phyloP scores from a whole-genome alignment of 2,329 filamentous ascomycete genomes.

The Oidium heveae region DNA sequence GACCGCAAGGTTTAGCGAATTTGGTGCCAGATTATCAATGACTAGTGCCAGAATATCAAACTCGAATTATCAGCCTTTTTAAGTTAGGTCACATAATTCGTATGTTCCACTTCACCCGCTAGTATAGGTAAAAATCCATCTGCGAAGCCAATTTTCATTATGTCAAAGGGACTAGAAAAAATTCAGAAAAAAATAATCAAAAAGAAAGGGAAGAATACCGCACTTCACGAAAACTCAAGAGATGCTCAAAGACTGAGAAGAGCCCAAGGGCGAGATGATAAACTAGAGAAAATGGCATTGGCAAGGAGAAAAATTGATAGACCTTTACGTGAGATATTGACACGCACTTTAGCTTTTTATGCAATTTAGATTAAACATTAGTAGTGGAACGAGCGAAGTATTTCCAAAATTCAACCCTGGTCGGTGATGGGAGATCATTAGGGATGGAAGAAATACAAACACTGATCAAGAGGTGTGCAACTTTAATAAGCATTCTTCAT shows the following conservation, averaged over 20 bases:
- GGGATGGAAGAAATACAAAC: conserved; percentile 30
- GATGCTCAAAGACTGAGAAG: conserved; percentile 61
- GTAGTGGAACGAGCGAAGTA: conserved; percentile 41
- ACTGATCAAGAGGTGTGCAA: conserved; percentile 31
- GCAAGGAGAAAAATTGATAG: conserved; percentile 49
- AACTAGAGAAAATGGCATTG: conserved; percentile 46
- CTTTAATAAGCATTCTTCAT: conserved; percentile 13
- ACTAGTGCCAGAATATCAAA: no score
- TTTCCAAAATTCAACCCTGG: conserved; percentile 40
- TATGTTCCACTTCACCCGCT: no score
- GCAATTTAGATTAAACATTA: background rate
- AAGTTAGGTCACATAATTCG: no score
- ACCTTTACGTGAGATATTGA: conserved; percentile 30
- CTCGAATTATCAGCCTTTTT: no score
- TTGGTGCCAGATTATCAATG: no score
- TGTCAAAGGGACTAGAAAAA: conserved; percentile 59
- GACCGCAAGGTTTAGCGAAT: no score
- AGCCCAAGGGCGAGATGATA: conserved; percentile 59
- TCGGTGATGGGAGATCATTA: conserved; percentile 24
- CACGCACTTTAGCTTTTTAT: background rate
- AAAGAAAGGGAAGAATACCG: conserved; percentile 51
- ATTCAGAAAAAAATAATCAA: conserved; percentile 75
- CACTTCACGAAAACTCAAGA: conserved; percentile 68
- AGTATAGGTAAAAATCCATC: no score
- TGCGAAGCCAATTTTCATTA: conserved; percentile 17